Percentiles rank a stretch among this genome's conserved stretches.
These are phyloP conservation scores for Termitomyces sp. DNA, from an alignment of 768 basidiomycete genomes.

Conservation along the genomic window DNA sequence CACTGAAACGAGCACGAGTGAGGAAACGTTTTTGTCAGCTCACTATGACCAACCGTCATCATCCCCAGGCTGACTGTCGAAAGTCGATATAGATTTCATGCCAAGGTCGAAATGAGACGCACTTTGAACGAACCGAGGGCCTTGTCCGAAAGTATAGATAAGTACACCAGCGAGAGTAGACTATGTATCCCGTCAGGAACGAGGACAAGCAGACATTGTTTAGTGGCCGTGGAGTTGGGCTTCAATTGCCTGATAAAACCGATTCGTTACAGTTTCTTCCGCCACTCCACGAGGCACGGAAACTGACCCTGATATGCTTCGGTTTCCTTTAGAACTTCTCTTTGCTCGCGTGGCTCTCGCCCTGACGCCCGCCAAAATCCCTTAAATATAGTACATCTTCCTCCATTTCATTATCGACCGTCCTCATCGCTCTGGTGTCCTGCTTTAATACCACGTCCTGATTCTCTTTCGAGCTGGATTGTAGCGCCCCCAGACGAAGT, in stretches of 20 bases:
- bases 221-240: slow-evolving; percentile 1
- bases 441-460: background rate
- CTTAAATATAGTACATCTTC: slow-evolving; percentile 14
- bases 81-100: background rate
- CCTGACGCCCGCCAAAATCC: slow-evolving; percentile 12
- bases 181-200: background rate
- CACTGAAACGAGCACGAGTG: background rate
- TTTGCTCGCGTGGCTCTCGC: slow-evolving; percentile 13
- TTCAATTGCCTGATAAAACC: slow-evolving; percentile 7
- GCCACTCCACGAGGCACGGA: slow-evolving; percentile 10
- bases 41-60: background rate
- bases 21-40: background rate
- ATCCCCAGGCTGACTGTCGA: background rate
- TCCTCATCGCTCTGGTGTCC: background rate
- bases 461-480: background rate
- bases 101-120: background rate
- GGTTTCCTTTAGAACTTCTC: slow-evolving; percentile 10
- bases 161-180: background rate
- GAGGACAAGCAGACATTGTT: background rate
- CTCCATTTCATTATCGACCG: slow-evolving; percentile 5
- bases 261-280: background rate
- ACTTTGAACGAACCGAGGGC: background rate
- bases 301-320: slow-evolving; percentile 10
- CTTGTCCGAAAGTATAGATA: background rate
- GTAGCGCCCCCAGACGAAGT: background rate